These are phyloP conservation scores for Camelina sativa DNA, from an alignment of 345 rosid species.

Conservation along the genomic window DNA sequence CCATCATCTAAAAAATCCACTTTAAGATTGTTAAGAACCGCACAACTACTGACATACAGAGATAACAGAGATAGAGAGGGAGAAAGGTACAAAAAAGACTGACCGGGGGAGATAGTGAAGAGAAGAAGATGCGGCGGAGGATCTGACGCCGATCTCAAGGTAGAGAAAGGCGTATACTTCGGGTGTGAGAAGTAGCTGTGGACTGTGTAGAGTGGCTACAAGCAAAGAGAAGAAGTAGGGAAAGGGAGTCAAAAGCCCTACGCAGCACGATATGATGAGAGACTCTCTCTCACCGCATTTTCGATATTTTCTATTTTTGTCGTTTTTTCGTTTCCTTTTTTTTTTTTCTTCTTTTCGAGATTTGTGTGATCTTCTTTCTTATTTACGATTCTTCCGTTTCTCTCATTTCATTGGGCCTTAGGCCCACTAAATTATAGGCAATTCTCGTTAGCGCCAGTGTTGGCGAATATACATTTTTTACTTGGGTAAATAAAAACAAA, in stretches of 20 bases:
- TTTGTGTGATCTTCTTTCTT: not conserved
- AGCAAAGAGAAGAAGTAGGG: slow-evolving; percentile 19
- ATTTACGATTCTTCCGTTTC: not conserved
- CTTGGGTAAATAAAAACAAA: too few species aligned
- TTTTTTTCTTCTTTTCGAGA: not conserved
- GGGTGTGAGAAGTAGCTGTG: slow-evolving; percentile 31
- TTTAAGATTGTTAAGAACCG: not conserved
- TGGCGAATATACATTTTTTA: too few species aligned
- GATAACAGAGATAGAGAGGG: too few species aligned
- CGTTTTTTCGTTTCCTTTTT: not conserved
- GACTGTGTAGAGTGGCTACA: slow-evolving; percentile 41
- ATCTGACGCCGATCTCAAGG: slow-evolving; percentile 43
- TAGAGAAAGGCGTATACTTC: not conserved
- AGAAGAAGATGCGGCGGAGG: slow-evolving; percentile 37
- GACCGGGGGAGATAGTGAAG: slow-evolving; percentile 21
- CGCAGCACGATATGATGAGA: slow-evolving; percentile 26
- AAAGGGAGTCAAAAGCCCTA: slow-evolving; percentile 45
- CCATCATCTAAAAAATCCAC: slow-evolving; percentile 32
- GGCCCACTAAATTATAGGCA: too few species aligned
- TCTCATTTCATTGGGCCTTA: not conserved
- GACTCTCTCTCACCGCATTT: slow-evolving; percentile 32
- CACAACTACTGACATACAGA: too few species aligned
- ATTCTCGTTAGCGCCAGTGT: too few species aligned
- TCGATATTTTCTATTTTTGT: slow-evolving; percentile 13
- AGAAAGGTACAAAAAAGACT: not conserved